A percentile compares a stretch with the other conserved stretches of the same genome.
Evolutionary conservation across 805 yeast species (phyloP).

Genomic region (Starmerella khaoyaiensis): DNA sequence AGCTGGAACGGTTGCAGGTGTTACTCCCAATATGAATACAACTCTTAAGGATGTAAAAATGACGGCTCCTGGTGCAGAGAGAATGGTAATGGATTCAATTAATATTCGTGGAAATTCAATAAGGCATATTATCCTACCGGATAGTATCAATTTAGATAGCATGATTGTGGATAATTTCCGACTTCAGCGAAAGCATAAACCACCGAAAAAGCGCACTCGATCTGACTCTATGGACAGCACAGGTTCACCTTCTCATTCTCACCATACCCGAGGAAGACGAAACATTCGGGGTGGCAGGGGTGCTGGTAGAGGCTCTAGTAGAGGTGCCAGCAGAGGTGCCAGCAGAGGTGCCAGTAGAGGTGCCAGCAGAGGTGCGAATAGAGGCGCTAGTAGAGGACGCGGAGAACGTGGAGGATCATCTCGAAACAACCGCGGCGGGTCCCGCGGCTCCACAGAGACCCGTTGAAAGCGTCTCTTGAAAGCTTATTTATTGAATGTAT

Average conservation of each 20-base stretch:
- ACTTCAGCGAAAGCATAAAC: constrained; percentile 23
- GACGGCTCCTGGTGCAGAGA: constrained; percentile 57
- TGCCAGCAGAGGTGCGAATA: constrained; percentile 1
- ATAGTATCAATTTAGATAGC: constrained; percentile 55
- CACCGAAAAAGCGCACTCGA: constrained; percentile 12
- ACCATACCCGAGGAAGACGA: not conserved
- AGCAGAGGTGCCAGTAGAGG: constrained; percentile 8
- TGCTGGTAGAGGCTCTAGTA: constrained; percentile 1
- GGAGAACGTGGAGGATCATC: constrained; percentile 4
- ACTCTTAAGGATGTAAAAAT: constrained; percentile 68
- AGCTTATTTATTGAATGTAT: too few relatives aligned
- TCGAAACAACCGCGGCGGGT: constrained; percentile 5
- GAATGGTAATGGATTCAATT: constrained; percentile 59
- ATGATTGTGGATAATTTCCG: constrained; percentile 35
- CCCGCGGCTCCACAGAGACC: constrained; percentile 4
- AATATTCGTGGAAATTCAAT: constrained; percentile 83
- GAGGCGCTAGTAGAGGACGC: constrained; percentile 9
- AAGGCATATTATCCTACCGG: constrained; percentile 73
- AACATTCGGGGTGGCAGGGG: not conserved
- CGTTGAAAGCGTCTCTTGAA: too few relatives aligned
- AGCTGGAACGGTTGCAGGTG: constrained; percentile 71
- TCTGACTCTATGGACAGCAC: not conserved
- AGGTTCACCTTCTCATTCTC: constrained; percentile 1
- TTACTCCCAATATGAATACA: constrained; percentile 84
- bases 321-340: too few relatives aligned